Conservation (phyloP, 371 early-diverging fungal genomes). For the Chytridium lagenaria region DNA sequence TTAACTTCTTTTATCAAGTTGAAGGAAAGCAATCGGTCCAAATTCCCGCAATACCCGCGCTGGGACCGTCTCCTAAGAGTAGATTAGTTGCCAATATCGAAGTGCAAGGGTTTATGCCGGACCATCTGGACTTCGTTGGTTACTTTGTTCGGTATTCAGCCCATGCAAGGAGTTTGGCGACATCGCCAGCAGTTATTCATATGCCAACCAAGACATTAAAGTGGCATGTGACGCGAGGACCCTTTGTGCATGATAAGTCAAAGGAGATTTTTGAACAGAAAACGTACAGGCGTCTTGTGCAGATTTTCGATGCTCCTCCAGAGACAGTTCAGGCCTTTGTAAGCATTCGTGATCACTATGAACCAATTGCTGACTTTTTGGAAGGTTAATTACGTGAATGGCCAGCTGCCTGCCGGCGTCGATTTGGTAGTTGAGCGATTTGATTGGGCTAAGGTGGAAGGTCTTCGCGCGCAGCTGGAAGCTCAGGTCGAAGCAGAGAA, state of each 20-base stretch:
- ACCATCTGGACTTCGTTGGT: slow-evolving; percentile 85
- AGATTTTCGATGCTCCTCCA: slow-evolving; percentile 77
- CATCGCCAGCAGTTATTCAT: slow-evolving; percentile 71
- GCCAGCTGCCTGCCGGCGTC: slow-evolving; percentile 50
- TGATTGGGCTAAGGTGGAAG: slow-evolving; percentile 28
- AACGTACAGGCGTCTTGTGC: slow-evolving; percentile 84
- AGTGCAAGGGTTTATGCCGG: slow-evolving; percentile 74
- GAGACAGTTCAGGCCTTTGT: slow-evolving; percentile 78
- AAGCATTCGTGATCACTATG: not conserved
- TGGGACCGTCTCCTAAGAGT: not conserved
- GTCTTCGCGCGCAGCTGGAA: slow-evolving; percentile 27
- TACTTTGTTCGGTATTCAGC: slow-evolving; percentile 88
- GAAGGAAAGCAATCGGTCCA: not conserved
- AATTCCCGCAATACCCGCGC: not conserved
- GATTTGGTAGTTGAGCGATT: slow-evolving; percentile 46
- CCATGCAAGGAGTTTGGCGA: slow-evolving; percentile 75
- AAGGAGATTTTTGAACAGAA: slow-evolving; percentile 95
- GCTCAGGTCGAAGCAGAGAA: slow-evolving; percentile 6
- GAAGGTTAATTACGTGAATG: slow-evolving; percentile 40
- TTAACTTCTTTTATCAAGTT: not conserved
- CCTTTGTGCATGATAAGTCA: slow-evolving; percentile 96
- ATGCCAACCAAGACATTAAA: slow-evolving; percentile 79
- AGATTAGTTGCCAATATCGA: slow-evolving; percentile 73
- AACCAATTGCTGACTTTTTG: slow-evolving; percentile 4
- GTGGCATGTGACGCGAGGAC: slow-evolving; percentile 92